Conservation (phyloP, 2,329 filamentous ascomycete genomes). For the Botrytis tulipae region DNA sequence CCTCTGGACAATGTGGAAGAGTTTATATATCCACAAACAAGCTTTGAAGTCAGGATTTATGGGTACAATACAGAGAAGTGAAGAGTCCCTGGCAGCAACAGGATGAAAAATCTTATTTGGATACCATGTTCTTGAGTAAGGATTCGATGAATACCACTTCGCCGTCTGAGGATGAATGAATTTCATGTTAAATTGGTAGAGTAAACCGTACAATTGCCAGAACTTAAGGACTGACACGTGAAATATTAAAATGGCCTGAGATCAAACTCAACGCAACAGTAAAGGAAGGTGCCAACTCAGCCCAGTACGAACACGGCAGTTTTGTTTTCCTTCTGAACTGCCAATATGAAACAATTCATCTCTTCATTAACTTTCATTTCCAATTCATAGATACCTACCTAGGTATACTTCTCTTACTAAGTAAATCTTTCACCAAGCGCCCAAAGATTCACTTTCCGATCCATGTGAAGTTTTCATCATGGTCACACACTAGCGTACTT, state of each 20-base stretch:
- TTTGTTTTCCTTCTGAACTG: accelerated
- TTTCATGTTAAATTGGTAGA: accelerated
- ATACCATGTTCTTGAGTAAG: too few species aligned
- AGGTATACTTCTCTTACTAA: too few species aligned
- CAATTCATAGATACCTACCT: too few species aligned
- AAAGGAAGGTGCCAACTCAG: background rate
- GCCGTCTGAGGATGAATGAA: background rate
- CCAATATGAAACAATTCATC: too few species aligned
- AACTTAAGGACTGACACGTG: background rate
- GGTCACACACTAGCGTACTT: background rate
- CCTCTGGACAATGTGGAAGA: accelerated
- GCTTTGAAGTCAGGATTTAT: accelerated
- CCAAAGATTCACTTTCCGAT: background rate
- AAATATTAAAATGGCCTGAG: accelerated
- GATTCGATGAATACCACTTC: accelerated
- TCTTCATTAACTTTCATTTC: too few species aligned
- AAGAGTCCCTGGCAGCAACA: background rate
- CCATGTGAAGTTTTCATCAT: too few species aligned
- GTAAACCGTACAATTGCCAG: accelerated
- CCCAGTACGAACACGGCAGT: accelerated
- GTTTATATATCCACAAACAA: background rate
- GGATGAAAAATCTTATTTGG: background rate
- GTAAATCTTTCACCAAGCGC: accelerated
- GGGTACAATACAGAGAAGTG: background rate
- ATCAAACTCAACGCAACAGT: background rate